Conservation (phyloP, 2,329 filamentous ascomycete genomes). For the Calonectria leucothoes region DNA sequence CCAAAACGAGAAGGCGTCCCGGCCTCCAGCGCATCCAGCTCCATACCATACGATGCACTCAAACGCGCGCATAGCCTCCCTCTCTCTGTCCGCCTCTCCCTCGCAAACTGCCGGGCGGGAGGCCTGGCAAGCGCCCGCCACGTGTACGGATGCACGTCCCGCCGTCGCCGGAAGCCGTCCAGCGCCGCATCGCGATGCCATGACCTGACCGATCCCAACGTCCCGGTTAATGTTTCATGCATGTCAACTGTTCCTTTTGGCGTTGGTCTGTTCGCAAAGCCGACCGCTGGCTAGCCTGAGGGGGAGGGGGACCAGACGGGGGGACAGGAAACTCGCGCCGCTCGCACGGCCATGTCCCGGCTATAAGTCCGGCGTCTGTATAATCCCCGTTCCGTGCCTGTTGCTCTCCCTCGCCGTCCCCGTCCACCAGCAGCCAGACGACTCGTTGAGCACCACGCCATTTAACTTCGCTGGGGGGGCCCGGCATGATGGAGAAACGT, state of each 20-base stretch:
- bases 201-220: neutral
- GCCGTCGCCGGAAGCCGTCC: neutral
- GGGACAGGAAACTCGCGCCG: no score
- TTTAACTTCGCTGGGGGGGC: neutral
- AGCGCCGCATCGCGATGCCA: neutral
- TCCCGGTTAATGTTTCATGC: constrained; percentile 1
- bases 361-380: neutral
- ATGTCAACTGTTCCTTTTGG: neutral
- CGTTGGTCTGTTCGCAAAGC: neutral
- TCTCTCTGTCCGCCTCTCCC: no score
- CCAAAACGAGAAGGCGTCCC: neutral
- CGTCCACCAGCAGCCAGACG: neutral
- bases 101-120: no score
- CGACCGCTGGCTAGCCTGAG: neutral
- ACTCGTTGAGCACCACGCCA: neutral
- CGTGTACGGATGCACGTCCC: neutral
- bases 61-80: neutral
- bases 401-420: neutral
- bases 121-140: neutral
- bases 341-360: neutral
- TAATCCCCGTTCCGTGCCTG: neutral
- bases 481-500: neutral
- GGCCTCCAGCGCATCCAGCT: no score
- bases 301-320: no score
- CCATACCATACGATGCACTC: no score